phyloP scores from a whole-genome alignment of 1,139 yeast species.

The Debaryomyces nepalensis region DNA sequence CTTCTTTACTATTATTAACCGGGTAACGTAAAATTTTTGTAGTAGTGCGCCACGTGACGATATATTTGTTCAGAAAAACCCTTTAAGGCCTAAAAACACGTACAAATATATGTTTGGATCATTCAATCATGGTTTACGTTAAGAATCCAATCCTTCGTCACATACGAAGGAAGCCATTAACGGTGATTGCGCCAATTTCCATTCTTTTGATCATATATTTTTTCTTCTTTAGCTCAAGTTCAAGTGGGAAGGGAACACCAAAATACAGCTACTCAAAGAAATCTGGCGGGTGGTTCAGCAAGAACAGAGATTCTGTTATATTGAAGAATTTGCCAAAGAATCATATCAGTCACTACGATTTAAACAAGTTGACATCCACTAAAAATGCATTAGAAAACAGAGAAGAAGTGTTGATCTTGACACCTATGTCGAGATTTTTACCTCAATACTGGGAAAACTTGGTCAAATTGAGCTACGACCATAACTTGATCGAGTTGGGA shows the following conservation, averaged over 20 bases:
- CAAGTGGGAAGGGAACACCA: conserved; percentile 18
- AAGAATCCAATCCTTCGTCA: conserved; percentile 49
- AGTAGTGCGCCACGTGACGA: conserved; percentile 5
- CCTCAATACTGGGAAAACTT: conserved; percentile 88
- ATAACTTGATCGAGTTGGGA: conserved; percentile 82
- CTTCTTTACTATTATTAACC: conserved; percentile 2
- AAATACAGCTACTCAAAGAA: conserved; percentile 57
- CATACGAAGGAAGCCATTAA: conserved; percentile 64
- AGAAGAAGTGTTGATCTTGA: conserved; percentile 80
- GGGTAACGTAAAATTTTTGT: conserved; percentile 7
- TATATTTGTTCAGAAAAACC: conserved; percentile 4
- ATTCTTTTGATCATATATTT: conserved; percentile 47
- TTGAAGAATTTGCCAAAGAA: conserved; percentile 71
- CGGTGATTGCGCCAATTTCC: conserved; percentile 50
- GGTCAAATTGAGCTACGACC: conserved; percentile 75
- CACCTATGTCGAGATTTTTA: conserved; percentile 88
- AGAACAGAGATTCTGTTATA: conserved; percentile 50
- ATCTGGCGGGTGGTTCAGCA: conserved; percentile 52
- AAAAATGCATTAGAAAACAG: conserved; percentile 70
- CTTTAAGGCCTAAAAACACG: not conserved
- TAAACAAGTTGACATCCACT: conserved; percentile 74
- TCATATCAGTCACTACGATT: conserved; percentile 82
- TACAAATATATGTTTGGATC: not conserved
- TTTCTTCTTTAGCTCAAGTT: conserved; percentile 39
- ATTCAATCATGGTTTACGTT: conserved; percentile 17